A percentile compares a stretch with the other conserved stretches of the same genome.
Evolutionary conservation across 148 eudicot genomes (phyloP).

Genomic region (Pharnaceum exiguum): DNA sequence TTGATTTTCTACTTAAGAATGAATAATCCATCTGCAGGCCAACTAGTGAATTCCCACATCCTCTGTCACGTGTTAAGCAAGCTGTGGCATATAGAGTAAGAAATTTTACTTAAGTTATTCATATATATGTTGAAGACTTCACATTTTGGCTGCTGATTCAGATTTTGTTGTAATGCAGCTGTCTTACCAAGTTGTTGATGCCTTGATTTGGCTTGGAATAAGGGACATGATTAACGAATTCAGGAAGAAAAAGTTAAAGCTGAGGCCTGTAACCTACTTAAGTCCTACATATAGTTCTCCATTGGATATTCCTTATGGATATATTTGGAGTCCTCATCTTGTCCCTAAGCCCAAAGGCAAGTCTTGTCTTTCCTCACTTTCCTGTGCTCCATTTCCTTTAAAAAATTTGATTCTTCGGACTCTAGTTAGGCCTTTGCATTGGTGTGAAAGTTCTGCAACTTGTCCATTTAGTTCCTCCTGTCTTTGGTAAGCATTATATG

Average conservation of each 20-base stretch:
- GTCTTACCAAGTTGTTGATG: slow-evolving; percentile 84
- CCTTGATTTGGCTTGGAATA: slow-evolving; percentile 86
- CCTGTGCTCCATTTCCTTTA: not conserved
- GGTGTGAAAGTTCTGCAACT: too few relatives aligned
- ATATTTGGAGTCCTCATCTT: slow-evolving; percentile 93
- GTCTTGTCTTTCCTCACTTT: slow-evolving; percentile 3
- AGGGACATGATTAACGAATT: slow-evolving; percentile 82
- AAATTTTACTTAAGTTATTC: not conserved
- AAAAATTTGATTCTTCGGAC: too few relatives aligned
- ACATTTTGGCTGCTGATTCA: slow-evolving; percentile 3
- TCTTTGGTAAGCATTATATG: too few relatives aligned
- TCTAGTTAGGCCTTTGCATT: too few relatives aligned
- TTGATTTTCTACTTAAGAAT: not conserved
- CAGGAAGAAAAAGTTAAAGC: slow-evolving; percentile 78
- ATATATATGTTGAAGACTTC: not conserved
- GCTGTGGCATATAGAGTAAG: slow-evolving; percentile 61
- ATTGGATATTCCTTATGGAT: slow-evolving; percentile 70
- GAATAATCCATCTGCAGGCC: slow-evolving; percentile 43
- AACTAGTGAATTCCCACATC: slow-evolving; percentile 81
- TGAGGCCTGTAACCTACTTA: slow-evolving; percentile 77
- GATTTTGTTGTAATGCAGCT: slow-evolving; percentile 47
- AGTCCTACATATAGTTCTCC: slow-evolving; percentile 56
- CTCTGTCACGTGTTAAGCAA: slow-evolving; percentile 72
- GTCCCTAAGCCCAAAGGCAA: slow-evolving; percentile 92
- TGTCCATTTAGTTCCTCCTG: too few relatives aligned